Base-by-base conservation (phyloP, 1,284 basidiomycete species). In the Xerocomus cyaneibrunnescens region DNA sequence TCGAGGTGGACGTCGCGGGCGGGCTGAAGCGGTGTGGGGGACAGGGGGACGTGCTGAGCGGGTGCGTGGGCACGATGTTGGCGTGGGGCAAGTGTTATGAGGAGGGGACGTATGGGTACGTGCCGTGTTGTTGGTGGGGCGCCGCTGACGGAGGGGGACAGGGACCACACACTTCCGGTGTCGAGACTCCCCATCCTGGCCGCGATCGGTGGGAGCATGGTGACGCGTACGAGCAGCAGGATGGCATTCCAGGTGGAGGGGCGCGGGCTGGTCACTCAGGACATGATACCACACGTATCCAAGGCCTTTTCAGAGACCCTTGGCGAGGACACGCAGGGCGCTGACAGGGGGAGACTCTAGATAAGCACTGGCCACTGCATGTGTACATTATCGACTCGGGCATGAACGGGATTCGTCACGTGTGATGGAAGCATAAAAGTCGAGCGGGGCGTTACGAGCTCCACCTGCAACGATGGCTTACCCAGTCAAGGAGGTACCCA, bases 21-120 rank as follows among this genome's bases (percentile, higher is more conserved):
- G 93, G 94, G 1, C 66, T 94, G 58, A 97, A 97, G 73, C 78
- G 96, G 47, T 95, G 94, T 61, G 96, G 96, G 19, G 95, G 95
- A 2, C 96, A 98, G 69, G 96, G 96, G 0, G 96, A 99, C 70
- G 85, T 99, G 41, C 71, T 99, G 47, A 89, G 87, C 59, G 96
- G 96, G 6, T 80, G 81, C 34, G 86, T 94, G 7, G 95, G 94
- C 0, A 84, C 93, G 0, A 84, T 97, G 67, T 76, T 98, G 54
- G 94, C 94, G 1, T 99, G 96, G 95, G 92, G 89, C 3, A 89
- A 89, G 68, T 93, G 91, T 62, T 98, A 91, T 69, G 89, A 93
- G 62, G 81, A 84, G 36, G 91, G 91, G 7, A 79, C 79, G 1
- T 94, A 87, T 61, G 85, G 84, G 82, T 86, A 55, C 56, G 78